Percentiles rank a stretch among this genome's conserved stretches.
These are phyloP conservation scores for Boletus vermiculosoides DNA, from an alignment of 768 basidiomycete species.

Conservation along the genomic window DNA sequence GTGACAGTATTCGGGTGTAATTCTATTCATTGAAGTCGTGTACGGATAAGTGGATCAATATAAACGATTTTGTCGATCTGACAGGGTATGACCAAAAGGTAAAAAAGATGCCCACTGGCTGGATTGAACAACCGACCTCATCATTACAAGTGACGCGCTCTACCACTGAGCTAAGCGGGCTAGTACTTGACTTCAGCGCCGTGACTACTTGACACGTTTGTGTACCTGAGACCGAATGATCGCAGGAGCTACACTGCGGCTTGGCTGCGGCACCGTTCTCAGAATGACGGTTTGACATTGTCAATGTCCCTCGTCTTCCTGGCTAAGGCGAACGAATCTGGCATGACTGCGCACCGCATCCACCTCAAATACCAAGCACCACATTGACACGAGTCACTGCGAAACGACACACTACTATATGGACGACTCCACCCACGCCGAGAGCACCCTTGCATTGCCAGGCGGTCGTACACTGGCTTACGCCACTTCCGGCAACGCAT, in stretches of 20 bases:
- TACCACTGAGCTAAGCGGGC: conserved; percentile 46
- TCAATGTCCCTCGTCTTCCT: background rate
- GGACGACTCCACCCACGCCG: conserved; percentile 6
- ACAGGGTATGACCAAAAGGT: background rate
- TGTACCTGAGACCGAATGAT: background rate
- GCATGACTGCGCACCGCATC: background rate
- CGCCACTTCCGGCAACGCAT: conserved; percentile 48
- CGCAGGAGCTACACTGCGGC: no score
- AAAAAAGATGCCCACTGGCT: conserved; percentile 38
- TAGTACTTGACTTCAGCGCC: accelerated
- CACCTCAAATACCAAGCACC: background rate
- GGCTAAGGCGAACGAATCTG: background rate
- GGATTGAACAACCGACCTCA: conserved; percentile 48
- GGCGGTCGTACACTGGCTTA: conserved; percentile 54
- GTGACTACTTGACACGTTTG: background rate
- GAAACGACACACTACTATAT: conserved; percentile 1
- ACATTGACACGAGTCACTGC: background rate
- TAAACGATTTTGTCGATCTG: background rate
- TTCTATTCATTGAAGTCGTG: background rate
- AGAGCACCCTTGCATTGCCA: conserved; percentile 22
- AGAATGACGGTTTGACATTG: background rate
- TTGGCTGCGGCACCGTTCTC: background rate
- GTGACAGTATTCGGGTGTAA: background rate
- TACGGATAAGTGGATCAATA: background rate
- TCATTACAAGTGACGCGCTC: conserved; percentile 47